Base-by-base conservation (phyloP, 2,329 filamentous ascomycete genomes). In the Cytospora paraplurivora region DNA sequence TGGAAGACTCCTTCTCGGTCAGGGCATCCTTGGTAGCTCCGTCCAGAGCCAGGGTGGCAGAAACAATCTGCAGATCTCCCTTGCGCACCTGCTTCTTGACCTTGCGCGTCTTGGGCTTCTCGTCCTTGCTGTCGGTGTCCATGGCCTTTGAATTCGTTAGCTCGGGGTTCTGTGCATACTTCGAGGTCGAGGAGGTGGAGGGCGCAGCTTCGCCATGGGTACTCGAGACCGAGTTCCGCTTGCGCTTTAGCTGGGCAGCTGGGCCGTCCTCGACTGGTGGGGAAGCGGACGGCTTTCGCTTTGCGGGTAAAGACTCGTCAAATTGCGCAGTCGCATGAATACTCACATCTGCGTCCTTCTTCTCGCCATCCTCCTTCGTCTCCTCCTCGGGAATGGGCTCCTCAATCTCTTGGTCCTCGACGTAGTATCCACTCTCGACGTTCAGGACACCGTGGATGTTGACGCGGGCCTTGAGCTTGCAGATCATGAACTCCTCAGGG, bases 11-110 rank as follows among this genome's bases (percentile, higher is more conserved):
- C 77, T 89, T 88, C 85, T 99, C 95, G 57, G 83, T 78, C 69
- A 88, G 82, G n/a, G 81, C 73, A 66, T 87, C 80, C 83, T 91
- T 94, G 74, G 81, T 75, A 17, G 82, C 71, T 56, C 85, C 77
- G 67, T 97, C 93, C 63, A 97, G 84, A 44, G 92, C 90, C 56
- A 90, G 86, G 54, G 93, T 97, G 68, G 89, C 93, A 66, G 91
- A 85, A 64, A 91, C 88, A 69, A 99, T 89, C 67, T 93, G 92
- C 62, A 99, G 84, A 70, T 98, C 94, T 69, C 95, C 95, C 85
- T 97, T 98, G 78, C 94, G 91, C 69, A 97, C 91, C 81, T 98
- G 94, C 87, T 98, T 99, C 90, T 97, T 98, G 71, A 99, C 92
- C 83, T 97, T 98, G 76, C 94, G 90, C 60, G 88, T 97, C 89